Evolutionary conservation across 257 asterid genomes (phyloP).

Genomic region (Petunia secreta): DNA sequence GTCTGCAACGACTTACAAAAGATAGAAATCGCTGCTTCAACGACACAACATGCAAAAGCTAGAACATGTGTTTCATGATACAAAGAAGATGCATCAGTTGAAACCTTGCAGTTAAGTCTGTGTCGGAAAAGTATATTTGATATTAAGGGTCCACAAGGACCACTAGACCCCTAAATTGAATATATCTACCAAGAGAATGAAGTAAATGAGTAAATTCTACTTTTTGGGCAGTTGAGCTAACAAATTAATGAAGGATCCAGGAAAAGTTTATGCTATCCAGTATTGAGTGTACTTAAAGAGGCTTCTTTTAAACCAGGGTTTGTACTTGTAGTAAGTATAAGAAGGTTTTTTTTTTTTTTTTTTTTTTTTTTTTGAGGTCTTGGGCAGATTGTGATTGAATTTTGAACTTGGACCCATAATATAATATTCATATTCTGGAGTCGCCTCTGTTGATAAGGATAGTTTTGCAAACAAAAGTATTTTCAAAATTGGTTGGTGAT

Average conservation of each 20-base stretch:
- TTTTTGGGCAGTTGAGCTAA: conserved; percentile 7
- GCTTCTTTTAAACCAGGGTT: not conserved
- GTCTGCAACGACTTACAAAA: not conserved
- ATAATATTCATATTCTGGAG: too few relatives aligned
- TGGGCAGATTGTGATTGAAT: not conserved
- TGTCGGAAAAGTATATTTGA: conserved; percentile 9
- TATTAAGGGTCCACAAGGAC: not conserved
- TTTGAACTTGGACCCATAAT: too few relatives aligned
- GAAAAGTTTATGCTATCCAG: not conserved
- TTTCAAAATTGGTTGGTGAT: too few relatives aligned
- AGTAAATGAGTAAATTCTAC: conserved; percentile 16
- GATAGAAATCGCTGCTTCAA: not conserved
- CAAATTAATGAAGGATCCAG: not conserved
- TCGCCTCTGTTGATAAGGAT: too few relatives aligned
- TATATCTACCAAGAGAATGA: conserved; percentile 16
- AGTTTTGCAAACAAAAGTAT: too few relatives aligned
- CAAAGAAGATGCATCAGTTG: not conserved
- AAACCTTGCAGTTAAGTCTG: not conserved
- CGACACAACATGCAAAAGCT: not conserved
- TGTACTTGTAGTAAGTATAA: not conserved
- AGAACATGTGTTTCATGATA: not conserved
- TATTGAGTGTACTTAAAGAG: not conserved
- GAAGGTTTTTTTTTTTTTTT: too few relatives aligned
- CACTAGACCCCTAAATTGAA: not conserved
- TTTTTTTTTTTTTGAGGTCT: not conserved